Conservation (phyloP, 2,329 filamentous ascomycete genomes). For the Xylariaceae sp. region DNA sequence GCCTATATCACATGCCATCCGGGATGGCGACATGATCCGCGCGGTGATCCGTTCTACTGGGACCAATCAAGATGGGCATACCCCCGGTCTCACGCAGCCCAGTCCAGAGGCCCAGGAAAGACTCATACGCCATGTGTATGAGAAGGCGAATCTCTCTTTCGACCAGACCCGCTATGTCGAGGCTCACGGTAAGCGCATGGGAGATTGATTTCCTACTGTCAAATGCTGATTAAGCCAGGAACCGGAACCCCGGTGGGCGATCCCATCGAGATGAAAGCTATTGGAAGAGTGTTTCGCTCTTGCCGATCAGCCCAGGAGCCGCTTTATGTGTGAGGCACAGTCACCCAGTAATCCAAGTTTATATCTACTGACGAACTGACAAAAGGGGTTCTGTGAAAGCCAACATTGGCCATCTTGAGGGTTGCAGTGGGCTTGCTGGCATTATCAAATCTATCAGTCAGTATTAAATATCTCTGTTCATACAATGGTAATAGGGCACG, state of each 20-base stretch:
- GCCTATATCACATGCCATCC: constrained; percentile 40
- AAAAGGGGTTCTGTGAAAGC: constrained; percentile 21
- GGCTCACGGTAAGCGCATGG: constrained; percentile 21
- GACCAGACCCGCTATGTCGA: constrained; percentile 26
- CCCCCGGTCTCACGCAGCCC: constrained; percentile 24
- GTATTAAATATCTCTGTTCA: constrained; percentile 2
- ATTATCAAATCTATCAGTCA: constrained; percentile 27
- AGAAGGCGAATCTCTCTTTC: constrained; percentile 16
- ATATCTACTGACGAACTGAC: too few species aligned
- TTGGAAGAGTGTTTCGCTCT: constrained; percentile 25
- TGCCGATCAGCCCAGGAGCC: constrained; percentile 14
- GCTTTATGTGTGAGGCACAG: constrained; percentile 24
- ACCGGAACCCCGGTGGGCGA: constrained; percentile 40
- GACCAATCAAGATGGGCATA: constrained; percentile 27
- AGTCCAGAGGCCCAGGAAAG: constrained; percentile 26
- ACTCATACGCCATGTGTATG: constrained; percentile 30
- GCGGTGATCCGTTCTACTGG: constrained; percentile 30
- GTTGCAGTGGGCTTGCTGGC: constrained; percentile 22
- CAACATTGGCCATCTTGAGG: constrained; percentile 25
- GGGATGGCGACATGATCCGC: constrained; percentile 33
- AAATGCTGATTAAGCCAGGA: constrained; percentile 20
- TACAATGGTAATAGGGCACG: too few species aligned
- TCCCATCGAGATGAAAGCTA: constrained; percentile 35
- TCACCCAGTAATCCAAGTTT: too few species aligned
- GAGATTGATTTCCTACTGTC: not conserved